Conservation (phyloP, 2,329 filamentous ascomycete species). For the Laburnicola sp. region DNA sequence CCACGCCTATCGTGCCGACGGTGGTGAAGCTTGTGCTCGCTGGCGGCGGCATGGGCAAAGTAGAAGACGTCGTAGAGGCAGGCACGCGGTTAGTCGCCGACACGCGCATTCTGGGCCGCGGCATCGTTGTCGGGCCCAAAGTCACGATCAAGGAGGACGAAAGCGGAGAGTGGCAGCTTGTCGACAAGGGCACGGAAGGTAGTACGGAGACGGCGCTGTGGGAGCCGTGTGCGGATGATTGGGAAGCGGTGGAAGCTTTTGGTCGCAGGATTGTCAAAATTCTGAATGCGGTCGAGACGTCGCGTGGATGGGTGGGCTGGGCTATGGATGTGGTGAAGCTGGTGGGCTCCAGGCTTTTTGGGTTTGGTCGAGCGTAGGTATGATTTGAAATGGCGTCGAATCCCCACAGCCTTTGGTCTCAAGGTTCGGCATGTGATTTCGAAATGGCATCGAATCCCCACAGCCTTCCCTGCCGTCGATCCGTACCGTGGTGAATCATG, state of each 20-base stretch:
- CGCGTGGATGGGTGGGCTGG: slow-evolving; percentile 60
- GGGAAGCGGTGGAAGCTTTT: slow-evolving; percentile 60
- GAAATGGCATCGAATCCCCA: too few species aligned
- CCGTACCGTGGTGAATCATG: too few species aligned
- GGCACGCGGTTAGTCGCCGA: slow-evolving; percentile 65
- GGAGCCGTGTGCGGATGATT: slow-evolving; percentile 65
- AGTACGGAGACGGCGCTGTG: slow-evolving; percentile 55
- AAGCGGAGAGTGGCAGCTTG: slow-evolving; percentile 36
- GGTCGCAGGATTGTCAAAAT: slow-evolving; percentile 57
- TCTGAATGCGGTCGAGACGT: slow-evolving; percentile 55
- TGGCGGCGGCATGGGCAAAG: slow-evolving; percentile 57
- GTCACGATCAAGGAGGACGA: slow-evolving; percentile 52
- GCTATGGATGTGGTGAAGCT: slow-evolving; percentile 44
- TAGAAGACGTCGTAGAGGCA: slow-evolving; percentile 66
- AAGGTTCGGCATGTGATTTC: too few species aligned
- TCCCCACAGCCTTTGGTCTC: too few species aligned
- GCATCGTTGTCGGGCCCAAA: slow-evolving; percentile 61
- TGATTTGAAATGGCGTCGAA: background rate
- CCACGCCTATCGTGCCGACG: slow-evolving; percentile 61
- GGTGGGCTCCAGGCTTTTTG: slow-evolving; percentile 9
- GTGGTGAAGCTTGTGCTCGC: slow-evolving; percentile 57
- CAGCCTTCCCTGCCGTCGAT: too few species aligned
- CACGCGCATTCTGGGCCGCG: slow-evolving; percentile 59
- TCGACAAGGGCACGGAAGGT: slow-evolving; percentile 27
- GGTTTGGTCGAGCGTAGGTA: background rate